Conservation (phyloP, 2,329 filamentous ascomycete genomes). For the Diaporthe batatas region DNA sequence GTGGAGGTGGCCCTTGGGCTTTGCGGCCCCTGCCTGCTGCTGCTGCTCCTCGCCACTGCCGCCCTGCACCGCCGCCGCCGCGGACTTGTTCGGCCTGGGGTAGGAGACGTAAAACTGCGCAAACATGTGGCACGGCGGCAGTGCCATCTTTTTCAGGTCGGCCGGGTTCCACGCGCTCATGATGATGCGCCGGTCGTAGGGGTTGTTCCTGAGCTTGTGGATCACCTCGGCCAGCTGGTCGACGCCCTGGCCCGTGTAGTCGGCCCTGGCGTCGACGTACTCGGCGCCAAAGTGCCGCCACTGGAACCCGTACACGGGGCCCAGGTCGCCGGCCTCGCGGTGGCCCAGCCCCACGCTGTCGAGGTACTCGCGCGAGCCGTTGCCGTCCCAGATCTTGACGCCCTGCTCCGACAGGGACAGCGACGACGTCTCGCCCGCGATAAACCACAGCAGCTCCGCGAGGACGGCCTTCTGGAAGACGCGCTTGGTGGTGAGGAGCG, state of each 20-base stretch:
- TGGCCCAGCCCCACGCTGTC: slow-evolving; percentile 86
- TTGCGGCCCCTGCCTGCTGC: slow-evolving; percentile 45
- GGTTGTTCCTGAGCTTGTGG: slow-evolving; percentile 83
- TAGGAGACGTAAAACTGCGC: slow-evolving; percentile 94
- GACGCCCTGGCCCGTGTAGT: slow-evolving; percentile 90
- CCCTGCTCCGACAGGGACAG: slow-evolving; percentile 80
- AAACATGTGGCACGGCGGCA: slow-evolving; percentile 98
- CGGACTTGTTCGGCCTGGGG: slow-evolving; percentile 57
- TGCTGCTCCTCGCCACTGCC: slow-evolving; percentile 42
- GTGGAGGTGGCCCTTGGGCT: slow-evolving; percentile 78
- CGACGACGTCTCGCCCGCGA: slow-evolving; percentile 86
- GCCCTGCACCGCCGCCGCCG: neutral
- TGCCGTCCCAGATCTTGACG: slow-evolving; percentile 98
- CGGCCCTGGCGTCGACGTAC: slow-evolving; percentile 81
- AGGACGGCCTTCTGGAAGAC: slow-evolving; percentile 93
- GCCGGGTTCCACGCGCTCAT: slow-evolving; percentile 94
- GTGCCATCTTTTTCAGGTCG: slow-evolving; percentile 87
- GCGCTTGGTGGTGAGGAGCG: slow-evolving; percentile 96
- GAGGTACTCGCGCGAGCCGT: slow-evolving; percentile 90
- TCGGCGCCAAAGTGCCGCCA: slow-evolving; percentile 98
- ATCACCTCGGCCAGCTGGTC: slow-evolving; percentile 95
- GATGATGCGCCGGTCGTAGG: slow-evolving; percentile 91
- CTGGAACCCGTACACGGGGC: slow-evolving; percentile 98
- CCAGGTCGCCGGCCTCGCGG: slow-evolving; percentile 88
- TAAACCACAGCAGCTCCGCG: slow-evolving; percentile 95